Evolutionary conservation across 805 yeast species (phyloP).

Genomic region (Wickerhamiella bombiphila): DNA sequence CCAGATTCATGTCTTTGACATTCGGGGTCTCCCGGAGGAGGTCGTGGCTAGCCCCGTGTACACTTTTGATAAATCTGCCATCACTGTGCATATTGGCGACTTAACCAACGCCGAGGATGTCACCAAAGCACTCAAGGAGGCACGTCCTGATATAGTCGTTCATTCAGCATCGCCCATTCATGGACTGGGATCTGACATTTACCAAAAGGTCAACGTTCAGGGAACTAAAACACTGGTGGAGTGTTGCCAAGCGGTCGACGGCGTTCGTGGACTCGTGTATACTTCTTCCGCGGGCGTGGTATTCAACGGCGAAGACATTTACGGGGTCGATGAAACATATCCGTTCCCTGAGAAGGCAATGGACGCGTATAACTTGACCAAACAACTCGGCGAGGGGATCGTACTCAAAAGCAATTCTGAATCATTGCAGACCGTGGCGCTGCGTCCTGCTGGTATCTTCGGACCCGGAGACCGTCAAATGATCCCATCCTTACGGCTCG

Average conservation of each 20-base stretch:
- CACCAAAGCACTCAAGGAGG: constrained; percentile 38
- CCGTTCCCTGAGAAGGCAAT: constrained; percentile 84
- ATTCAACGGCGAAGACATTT: constrained; percentile 85
- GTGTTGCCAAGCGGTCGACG: constrained; percentile 33
- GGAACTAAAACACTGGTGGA: constrained; percentile 70
- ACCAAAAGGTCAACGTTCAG: constrained; percentile 76
- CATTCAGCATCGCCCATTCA: constrained; percentile 97
- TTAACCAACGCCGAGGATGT: constrained; percentile 64
- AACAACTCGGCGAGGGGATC: constrained; percentile 75
- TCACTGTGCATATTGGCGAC: constrained; percentile 66
- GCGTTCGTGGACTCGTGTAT: constrained; percentile 60
- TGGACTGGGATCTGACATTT: constrained; percentile 67
- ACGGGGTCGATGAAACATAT: constrained; percentile 86
- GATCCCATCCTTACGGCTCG: constrained; percentile 80
- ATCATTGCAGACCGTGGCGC: constrained; percentile 59
- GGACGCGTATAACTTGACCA: constrained; percentile 95
- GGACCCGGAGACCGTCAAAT: constrained; percentile 98
- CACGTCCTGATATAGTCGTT: constrained; percentile 62
- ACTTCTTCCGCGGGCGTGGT: constrained; percentile 97
- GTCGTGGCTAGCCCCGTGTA: constrained; percentile 41
- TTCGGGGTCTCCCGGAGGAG: constrained; percentile 71
- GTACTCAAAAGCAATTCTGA: constrained; percentile 60
- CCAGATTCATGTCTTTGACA: constrained; percentile 72
- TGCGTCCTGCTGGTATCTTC: constrained; percentile 95
- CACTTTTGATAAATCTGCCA: constrained; percentile 47